Conservation (phyloP, 768 basidiomycete genomes). For the Ramaria sp. region DNA sequence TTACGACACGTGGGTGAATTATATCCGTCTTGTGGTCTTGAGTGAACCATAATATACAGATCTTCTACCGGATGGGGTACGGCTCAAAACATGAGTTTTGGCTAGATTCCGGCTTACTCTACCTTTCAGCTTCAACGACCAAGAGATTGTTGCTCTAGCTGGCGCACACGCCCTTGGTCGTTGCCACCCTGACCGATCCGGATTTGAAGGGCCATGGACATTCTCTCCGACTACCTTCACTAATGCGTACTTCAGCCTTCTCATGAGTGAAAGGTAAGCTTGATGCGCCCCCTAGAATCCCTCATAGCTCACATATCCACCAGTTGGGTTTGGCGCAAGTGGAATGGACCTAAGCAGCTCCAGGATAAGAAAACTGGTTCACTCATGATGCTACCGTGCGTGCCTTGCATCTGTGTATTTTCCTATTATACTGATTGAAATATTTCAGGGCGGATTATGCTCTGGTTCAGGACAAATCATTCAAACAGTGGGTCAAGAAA, state of each 20-base stretch:
- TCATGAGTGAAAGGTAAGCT: constrained; percentile 72
- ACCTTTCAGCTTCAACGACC: constrained; percentile 68
- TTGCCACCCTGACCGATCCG: constrained; percentile 80
- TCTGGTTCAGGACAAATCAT: constrained; percentile 80
- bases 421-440: background rate
- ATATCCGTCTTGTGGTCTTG: background rate
- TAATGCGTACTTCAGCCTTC: constrained; percentile 78
- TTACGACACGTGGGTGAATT: constrained; percentile 51
- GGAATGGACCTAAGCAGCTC: constrained; percentile 88
- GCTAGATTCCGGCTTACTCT: constrained; percentile 4
- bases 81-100: constrained; percentile 8
- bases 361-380: constrained; percentile 83
- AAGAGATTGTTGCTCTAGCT: constrained; percentile 90
- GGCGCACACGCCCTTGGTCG: constrained; percentile 95
- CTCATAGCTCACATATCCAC: background rate
- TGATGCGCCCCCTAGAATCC: background rate
- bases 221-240: constrained; percentile 85
- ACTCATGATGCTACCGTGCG: constrained; percentile 94
- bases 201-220: constrained; percentile 89
- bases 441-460: constrained; percentile 72
- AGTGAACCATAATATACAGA: constrained; percentile 24
- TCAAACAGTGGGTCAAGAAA: constrained; percentile 79
- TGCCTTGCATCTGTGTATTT: background rate
- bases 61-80: constrained; percentile 85
- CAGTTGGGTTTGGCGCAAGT: constrained; percentile 90